phyloP scores from a whole-genome alignment of 2,329 filamentous ascomycete species.

The Neonectria coccinea region DNA sequence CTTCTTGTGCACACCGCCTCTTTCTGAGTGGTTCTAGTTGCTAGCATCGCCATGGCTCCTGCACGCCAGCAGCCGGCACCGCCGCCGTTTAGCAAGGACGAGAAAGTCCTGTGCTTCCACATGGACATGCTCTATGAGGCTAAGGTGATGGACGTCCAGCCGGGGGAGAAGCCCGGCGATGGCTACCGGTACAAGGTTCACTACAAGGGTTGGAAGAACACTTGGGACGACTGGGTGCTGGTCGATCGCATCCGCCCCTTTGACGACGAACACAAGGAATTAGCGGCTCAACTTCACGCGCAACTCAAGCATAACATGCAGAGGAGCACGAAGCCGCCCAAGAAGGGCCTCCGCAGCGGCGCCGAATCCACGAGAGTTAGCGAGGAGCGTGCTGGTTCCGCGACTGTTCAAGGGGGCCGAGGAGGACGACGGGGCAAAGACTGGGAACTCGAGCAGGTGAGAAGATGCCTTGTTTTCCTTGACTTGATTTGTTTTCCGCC shows the following conservation, averaged over 20 bases:
- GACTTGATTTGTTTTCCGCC: constrained; percentile 1
- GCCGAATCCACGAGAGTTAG: constrained; percentile 73
- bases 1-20: constrained; percentile 30
- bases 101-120: constrained; percentile 96
- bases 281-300: constrained; percentile 79
- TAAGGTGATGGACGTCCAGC: constrained; percentile 86
- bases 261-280: constrained; percentile 92
- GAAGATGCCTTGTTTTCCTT: constrained; percentile 40
- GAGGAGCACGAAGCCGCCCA: constrained; percentile 64
- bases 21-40: constrained; percentile 27
- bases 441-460: constrained; percentile 85
- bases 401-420: constrained; percentile 70
- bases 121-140: constrained; percentile 98
- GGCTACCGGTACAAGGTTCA: constrained; percentile 92
- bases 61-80: constrained; percentile 58
- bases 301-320: constrained; percentile 73
- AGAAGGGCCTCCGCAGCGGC: constrained; percentile 58
- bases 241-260: constrained; percentile 94
- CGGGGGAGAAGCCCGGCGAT: constrained; percentile 74
- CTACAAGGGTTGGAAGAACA: constrained; percentile 99
- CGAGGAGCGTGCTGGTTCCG: constrained; percentile 76
- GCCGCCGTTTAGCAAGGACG: constrained; percentile 77
- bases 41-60: constrained; percentile 53
- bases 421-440: constrained; percentile 82
- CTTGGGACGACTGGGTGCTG: constrained; percentile 99